Conservation (phyloP, 225 moss, liverwort and hornwort genomes). For the Polytrichum formosum region DNA sequence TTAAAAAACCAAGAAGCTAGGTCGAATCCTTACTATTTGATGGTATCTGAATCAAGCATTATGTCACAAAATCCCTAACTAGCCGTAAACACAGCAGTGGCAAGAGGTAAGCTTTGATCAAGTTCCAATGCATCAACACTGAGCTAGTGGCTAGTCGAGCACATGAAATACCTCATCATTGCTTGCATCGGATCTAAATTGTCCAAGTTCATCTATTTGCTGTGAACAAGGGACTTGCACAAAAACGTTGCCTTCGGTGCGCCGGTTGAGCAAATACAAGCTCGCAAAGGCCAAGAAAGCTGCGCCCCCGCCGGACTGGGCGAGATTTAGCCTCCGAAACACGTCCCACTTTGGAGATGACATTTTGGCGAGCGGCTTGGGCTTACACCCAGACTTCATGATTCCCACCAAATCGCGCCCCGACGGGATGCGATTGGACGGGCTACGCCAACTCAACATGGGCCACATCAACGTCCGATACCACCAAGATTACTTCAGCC, state of each 20-base stretch:
- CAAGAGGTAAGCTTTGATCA: too few relatives aligned
- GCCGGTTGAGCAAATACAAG: constrained; percentile 6
- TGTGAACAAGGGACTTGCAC: too few relatives aligned
- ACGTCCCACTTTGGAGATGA: constrained; percentile 16
- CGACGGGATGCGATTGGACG: constrained; percentile 22
- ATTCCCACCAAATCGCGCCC: constrained; percentile 17
- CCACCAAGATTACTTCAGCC: constrained; percentile 34
- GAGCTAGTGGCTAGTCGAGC: too few relatives aligned
- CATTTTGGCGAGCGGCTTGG: constrained; percentile 15
- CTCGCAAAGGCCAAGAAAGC: background rate
- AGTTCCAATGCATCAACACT: too few relatives aligned
- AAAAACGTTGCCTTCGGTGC: background rate
- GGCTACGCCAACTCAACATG: constrained; percentile 39
- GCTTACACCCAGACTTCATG: constrained; percentile 27
- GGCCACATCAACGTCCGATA: constrained; percentile 42
- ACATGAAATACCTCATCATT: too few relatives aligned
- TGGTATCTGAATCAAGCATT: too few relatives aligned
- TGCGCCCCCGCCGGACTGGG: constrained; percentile 3
- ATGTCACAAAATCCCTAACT: too few relatives aligned
- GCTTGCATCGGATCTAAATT: too few relatives aligned
- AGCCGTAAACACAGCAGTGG: too few relatives aligned
- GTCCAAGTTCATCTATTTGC: too few relatives aligned
- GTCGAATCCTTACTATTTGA: too few relatives aligned
- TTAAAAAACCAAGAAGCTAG: too few relatives aligned
- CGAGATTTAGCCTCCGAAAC: constrained; percentile 24